Evolutionary conservation across 1,284 basidiomycete species (phyloP).

Genomic region (Ceratobasidium sp.): DNA sequence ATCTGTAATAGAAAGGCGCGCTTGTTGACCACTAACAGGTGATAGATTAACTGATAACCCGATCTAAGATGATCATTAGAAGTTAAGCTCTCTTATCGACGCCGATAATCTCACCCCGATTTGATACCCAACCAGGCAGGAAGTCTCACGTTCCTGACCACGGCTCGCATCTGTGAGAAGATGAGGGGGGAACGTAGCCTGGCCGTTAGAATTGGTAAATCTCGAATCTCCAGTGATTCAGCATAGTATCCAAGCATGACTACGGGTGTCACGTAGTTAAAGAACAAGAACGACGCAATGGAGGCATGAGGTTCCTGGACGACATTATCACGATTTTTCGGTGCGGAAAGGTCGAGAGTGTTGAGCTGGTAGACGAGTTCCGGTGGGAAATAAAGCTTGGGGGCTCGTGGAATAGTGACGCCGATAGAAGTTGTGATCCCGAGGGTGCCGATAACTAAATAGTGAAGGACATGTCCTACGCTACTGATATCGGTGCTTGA

Average conservation of each 20-base stretch:
- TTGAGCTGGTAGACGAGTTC: conserved; percentile 82
- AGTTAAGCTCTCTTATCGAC: conserved; percentile 12
- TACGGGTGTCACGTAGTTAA: conserved; percentile 87
- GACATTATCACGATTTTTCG: conserved; percentile 77
- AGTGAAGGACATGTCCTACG: background rate
- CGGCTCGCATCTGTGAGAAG: conserved; percentile 66
- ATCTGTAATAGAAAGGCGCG: conserved; percentile 64
- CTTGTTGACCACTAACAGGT: conserved; percentile 70
- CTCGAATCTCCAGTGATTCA: conserved; percentile 84
- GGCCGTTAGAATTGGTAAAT: conserved; percentile 82
- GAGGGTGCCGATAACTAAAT: background rate
- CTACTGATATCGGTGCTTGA: background rate
- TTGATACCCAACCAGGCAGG: no score
- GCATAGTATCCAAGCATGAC: conserved; percentile 83
- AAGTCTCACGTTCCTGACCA: no score
- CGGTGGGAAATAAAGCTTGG: conserved; percentile 78
- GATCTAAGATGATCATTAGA: conserved; percentile 60
- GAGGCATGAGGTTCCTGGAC: conserved; percentile 70
- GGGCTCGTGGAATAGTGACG: conserved; percentile 76
- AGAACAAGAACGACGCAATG: conserved; percentile 75
- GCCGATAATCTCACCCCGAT: conserved; percentile 61
- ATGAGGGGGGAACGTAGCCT: conserved; percentile 77
- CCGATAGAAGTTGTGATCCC: background rate
- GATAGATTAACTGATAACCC: conserved; percentile 75
- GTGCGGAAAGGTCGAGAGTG: conserved; percentile 63